Percentiles rank a stretch among this genome's conserved stretches.
Conservation (phyloP, 352 stramenopile species). For the Globisporangium paroecandrum region DNA sequence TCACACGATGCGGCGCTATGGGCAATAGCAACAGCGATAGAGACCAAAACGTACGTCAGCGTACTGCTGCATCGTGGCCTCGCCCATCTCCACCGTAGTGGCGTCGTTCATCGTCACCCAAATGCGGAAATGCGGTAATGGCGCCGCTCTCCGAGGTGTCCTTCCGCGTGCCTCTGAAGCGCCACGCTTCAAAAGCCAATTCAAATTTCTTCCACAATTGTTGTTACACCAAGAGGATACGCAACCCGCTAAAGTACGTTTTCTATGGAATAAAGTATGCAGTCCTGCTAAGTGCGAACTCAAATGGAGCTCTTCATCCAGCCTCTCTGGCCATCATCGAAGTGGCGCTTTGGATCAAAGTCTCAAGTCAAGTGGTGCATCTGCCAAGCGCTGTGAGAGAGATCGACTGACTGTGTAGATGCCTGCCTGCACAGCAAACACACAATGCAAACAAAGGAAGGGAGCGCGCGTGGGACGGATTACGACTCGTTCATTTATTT, state of each 20-base stretch:
- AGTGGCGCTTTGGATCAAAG: not conserved
- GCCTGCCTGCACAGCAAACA: not conserved
- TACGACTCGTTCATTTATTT: conserved; percentile 52
- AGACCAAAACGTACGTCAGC: conserved; percentile 40
- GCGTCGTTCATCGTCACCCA: not conserved
- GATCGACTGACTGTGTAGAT: not conserved
- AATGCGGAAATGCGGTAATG: not conserved
- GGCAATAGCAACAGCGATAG: no score
- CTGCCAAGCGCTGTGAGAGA: not conserved
- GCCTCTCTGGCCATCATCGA: not conserved
- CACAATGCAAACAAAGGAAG: not conserved
- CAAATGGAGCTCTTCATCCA: not conserved
- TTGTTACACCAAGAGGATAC: not conserved
- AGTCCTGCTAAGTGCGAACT: not conserved
- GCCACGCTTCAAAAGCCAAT: not conserved
- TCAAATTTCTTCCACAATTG: not conserved
- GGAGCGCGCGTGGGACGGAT: conserved; percentile 11
- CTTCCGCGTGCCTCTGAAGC: not conserved
- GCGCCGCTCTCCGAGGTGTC: not conserved
- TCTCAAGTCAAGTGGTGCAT: not conserved
- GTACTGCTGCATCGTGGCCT: conserved; percentile 69
- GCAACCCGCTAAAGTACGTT: not conserved
- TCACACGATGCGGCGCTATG: not conserved
- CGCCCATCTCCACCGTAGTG: conserved; percentile 34
- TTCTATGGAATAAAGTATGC: not conserved